Evolutionary conservation across 805 yeast genomes (phyloP), one percentile per base, ranked within the genome.

Genomic region (Barnettozyma populi): DNA sequence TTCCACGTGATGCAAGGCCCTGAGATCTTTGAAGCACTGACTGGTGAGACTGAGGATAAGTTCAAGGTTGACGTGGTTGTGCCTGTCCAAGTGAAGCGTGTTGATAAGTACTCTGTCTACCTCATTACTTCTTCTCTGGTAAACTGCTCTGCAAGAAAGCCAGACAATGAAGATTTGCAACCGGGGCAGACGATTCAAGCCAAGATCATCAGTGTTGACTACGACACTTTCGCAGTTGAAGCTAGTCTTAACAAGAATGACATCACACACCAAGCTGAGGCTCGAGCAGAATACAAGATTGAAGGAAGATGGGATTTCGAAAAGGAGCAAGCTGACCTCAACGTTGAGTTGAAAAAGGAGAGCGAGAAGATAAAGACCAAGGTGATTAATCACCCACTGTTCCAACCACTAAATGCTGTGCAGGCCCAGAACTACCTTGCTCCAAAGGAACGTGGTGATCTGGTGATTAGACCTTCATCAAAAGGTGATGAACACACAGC

Each of bases 401-500:
- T 87, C 76, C 85, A 81, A 57, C 84, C 87, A 52, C 84, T 90
- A 71, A 86, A 81, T 57, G 77, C 86, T 50, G 75, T 73, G 47
- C 97, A 94, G 71, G 98, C 99, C 1, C 98, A 92, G 65, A 95
- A 86, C 56, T 90, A 77, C 56, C 75, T 94, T 59, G 96, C 97
- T 19, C 87, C 96, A 21, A 78, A 85, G 62, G 79, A 83, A 38
- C 84, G 90, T 54, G 99, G 99, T 45, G 96, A 88, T 57, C 79
- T 89, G 68, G 96, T 94, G 19, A 86, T 94, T 47, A 79, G 99
- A 56, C 99, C 98, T 18, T 89, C 97, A 0, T 88, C 96, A 9
- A 80, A 83, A 52, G 99, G 99, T 38, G 74, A 78, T 41, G 86
- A 88, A 53, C 97, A 83, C 65, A 74, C 94, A 56, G 90, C 96